phyloP scores from a whole-genome alignment of 2,329 filamentous ascomycete genomes.

The Pyrenophora graminea region DNA sequence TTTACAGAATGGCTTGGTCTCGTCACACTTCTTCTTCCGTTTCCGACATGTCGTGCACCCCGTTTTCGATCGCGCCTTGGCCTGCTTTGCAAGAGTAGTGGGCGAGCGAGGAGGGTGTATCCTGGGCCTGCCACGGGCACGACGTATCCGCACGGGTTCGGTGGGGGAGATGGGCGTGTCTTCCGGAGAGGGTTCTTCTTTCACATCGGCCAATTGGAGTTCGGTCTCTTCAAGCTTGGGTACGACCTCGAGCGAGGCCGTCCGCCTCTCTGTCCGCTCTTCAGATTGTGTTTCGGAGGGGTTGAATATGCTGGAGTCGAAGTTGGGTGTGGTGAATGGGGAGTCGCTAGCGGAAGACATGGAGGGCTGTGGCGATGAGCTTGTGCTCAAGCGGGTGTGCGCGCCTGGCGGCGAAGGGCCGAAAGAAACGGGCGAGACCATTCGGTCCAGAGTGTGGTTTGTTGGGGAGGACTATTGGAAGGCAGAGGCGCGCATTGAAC shows the following conservation, averaged over 20 bases:
- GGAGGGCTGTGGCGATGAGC: conserved; percentile 47
- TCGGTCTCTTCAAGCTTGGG: conserved; percentile 62
- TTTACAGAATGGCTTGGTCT: conserved; percentile 53
- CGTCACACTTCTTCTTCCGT: conserved; percentile 65
- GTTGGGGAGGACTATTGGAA: conserved; percentile 24
- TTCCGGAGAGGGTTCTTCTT: conserved; percentile 40
- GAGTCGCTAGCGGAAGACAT: conserved; percentile 49
- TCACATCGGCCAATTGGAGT: conserved; percentile 47
- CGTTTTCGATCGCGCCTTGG: conserved; percentile 70
- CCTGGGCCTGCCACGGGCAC: conserved; percentile 73
- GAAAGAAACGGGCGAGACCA: conserved; percentile 43
- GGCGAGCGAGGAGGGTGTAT: conserved; percentile 73
- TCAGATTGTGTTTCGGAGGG: conserved; percentile 33
- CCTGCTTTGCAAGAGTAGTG: conserved; percentile 67
- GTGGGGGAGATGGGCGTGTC: conserved; percentile 41
- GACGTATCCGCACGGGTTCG: conserved; percentile 44
- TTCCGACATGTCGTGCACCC: conserved; percentile 64
- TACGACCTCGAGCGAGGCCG: conserved; percentile 45
- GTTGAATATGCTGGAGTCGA: conserved; percentile 33
- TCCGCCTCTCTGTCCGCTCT: conserved; percentile 29
- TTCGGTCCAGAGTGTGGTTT: conserved; percentile 30
- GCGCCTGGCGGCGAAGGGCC: conserved; percentile 42
- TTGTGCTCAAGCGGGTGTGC: conserved; percentile 44
- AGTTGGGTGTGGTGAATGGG: conserved; percentile 43
- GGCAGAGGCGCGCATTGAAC: conserved; percentile 33